A percentile compares a stretch with the other conserved stretches of the same genome.
Evolutionary conservation across 1,139 yeast genomes (phyloP).

Genomic region (Scheffersomyces segobiensis): DNA sequence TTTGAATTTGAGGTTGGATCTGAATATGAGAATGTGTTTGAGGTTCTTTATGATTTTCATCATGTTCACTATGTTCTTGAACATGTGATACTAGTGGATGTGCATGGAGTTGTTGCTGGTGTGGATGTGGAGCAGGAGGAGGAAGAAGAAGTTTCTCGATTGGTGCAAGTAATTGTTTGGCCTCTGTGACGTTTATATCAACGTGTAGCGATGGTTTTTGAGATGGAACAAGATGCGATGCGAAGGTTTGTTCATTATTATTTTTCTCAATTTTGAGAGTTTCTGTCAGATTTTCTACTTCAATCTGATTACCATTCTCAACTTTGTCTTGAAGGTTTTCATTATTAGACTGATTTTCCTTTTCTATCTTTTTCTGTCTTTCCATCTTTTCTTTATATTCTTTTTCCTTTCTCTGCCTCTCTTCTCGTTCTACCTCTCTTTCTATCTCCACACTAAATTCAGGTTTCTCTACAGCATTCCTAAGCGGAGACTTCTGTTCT

Average conservation of each 20-base stretch:
- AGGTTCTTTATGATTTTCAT: background rate
- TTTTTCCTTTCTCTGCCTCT: background rate
- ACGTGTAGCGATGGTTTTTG: background rate
- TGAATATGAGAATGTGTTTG: background rate
- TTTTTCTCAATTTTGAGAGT: background rate
- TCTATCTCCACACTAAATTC: background rate
- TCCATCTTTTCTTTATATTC: background rate
- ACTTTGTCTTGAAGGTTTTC: background rate
- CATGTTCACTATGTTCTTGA: background rate
- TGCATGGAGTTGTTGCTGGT: background rate
- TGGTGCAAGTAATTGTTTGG: slow-evolving; percentile 1
- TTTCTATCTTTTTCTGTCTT: background rate
- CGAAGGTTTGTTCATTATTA: background rate
- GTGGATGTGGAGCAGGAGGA: background rate
- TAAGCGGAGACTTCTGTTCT: background rate
- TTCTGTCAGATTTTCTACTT: background rate
- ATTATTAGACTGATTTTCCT: background rate
- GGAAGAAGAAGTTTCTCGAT: slow-evolving; percentile 1
- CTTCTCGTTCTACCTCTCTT: background rate
- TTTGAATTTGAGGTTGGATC: background rate
- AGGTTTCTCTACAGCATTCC: background rate
- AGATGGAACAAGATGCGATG: background rate
- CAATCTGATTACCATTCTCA: background rate
- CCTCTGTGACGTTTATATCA: background rate
- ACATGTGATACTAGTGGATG: background rate